Base-by-base conservation (phyloP, 805 yeast genomes). In the Cyberlindnera petersonii region DNA sequence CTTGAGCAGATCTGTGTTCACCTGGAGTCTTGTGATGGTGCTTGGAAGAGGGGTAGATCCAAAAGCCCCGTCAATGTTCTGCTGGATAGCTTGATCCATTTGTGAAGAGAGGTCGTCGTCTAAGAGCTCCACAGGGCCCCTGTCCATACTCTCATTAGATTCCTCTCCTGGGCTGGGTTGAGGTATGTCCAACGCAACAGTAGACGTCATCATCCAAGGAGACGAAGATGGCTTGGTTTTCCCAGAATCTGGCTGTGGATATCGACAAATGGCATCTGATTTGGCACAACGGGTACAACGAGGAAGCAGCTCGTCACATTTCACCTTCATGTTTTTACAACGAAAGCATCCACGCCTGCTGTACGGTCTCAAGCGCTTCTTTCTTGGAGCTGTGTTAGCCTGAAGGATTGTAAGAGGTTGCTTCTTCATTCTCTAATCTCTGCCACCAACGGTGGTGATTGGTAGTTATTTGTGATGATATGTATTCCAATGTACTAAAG, bases 261-360 rank as follows among this genome's bases (percentile, higher is more conserved):
- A 47, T 8, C 23, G 18, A 23, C 52, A 49, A 3, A 15, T 20
- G 16, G 39, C 13, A 14, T 20, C 28, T 13, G 36, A 28, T 37
- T 27, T 16, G n/a, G 36, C 13, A 22, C 52, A 48, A 8, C 54
- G 43, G 1, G 40, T 20, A 27, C 53, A 49, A 4, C 35, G 15
- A 5, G 53, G 53, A 9, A 29, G 27, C 6, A 19, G 16, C 32
- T 50, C 52, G 30, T 50, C 52, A 19, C 52, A 50, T 27, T 68
- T 68, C 33, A 68, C 67, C 42, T 68, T 68, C 37, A 70, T 56
- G 20, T 69, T 55, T 43, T 67, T 68, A 46, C 73, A 68, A 41
- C 65, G 70, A 14, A 59, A 47, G 46, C 73, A 68, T 4, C 73
- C 73, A 14, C 57, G 59, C n/a, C 52, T 35, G 28, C 58, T 53